Conservation (phyloP, 306 rosid genomes). For the Gleditsia sinensis region DNA sequence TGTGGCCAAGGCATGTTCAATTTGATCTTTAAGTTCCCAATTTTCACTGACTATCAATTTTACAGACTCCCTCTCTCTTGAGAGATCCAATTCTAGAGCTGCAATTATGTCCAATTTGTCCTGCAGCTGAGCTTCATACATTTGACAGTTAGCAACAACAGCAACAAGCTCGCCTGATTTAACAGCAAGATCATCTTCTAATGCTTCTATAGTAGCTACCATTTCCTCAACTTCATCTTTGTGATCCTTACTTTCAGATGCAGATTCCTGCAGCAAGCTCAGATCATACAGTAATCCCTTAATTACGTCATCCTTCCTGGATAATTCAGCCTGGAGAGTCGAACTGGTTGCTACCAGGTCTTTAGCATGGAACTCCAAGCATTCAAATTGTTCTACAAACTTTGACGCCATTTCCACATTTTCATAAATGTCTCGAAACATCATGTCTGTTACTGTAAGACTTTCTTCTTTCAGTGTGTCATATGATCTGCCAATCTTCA, state of each 20-base stretch:
- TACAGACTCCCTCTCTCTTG: conserved; percentile 46
- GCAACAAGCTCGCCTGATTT: conserved; percentile 71
- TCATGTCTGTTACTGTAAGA: conserved; percentile 29
- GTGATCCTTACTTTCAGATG: conserved; percentile 77
- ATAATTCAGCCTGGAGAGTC: conserved; percentile 62
- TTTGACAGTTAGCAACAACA: conserved; percentile 47
- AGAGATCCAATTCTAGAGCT: conserved; percentile 61
- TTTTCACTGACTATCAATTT: conserved; percentile 53
- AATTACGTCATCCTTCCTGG: conserved; percentile 80
- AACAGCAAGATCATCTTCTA: conserved; percentile 66
- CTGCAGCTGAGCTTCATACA: conserved; percentile 67
- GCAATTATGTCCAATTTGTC: conserved; percentile 53
- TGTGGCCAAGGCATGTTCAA: conserved; percentile 56
- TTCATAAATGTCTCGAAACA: conserved; percentile 41
- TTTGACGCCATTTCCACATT: conserved; percentile 40
- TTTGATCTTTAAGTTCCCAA: conserved; percentile 44
- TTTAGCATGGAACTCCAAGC: conserved; percentile 48
- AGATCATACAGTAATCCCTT: conserved; percentile 82
- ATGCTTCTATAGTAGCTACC: conserved; percentile 54
- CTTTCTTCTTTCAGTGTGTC: conserved; percentile 35
- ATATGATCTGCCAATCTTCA: conserved; percentile 23
- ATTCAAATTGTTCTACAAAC: conserved; percentile 44
- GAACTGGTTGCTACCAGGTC: conserved; percentile 46
- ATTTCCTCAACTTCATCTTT: conserved; percentile 73
- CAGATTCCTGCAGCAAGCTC: conserved; percentile 95